phyloP scores from a whole-genome alignment of 78 protist genomes.

The Guillardia theta region DNA sequence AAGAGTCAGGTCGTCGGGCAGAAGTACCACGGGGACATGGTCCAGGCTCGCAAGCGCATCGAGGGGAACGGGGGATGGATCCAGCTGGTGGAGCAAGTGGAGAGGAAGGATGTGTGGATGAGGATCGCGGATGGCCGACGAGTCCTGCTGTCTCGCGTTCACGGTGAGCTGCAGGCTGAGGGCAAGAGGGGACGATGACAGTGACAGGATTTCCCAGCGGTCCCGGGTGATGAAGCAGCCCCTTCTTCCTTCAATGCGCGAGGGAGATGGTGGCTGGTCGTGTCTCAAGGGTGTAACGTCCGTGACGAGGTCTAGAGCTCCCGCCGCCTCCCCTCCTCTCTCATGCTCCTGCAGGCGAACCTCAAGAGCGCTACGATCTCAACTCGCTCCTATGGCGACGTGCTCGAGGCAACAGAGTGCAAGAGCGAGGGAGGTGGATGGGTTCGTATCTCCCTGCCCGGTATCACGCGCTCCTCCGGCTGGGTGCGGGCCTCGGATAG shows the following conservation, averaged over 20 bases:
- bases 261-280: too few relatives aligned
- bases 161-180: too few relatives aligned
- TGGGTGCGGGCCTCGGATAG: neutral
- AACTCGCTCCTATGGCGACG: neutral
- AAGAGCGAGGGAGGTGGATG: neutral
- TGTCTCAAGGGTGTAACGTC: too few relatives aligned
- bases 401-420: neutral
- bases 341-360: too few relatives aligned
- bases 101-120: neutral
- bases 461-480: neutral
- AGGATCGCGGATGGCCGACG: neutral
- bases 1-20: neutral
- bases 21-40: neutral
- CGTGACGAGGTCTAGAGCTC: too few relatives aligned
- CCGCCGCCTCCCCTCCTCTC: too few relatives aligned
- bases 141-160: neutral
- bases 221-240: too few relatives aligned
- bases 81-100: neutral
- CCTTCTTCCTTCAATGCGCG: too few relatives aligned
- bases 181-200: too few relatives aligned
- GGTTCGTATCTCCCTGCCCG: neutral
- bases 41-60: neutral
- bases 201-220: too few relatives aligned
- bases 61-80: slow-evolving; percentile 12
- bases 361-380: neutral